Conservation (phyloP, 192 early-diverging fungal species). For the Lobulomyces angularis region DNA sequence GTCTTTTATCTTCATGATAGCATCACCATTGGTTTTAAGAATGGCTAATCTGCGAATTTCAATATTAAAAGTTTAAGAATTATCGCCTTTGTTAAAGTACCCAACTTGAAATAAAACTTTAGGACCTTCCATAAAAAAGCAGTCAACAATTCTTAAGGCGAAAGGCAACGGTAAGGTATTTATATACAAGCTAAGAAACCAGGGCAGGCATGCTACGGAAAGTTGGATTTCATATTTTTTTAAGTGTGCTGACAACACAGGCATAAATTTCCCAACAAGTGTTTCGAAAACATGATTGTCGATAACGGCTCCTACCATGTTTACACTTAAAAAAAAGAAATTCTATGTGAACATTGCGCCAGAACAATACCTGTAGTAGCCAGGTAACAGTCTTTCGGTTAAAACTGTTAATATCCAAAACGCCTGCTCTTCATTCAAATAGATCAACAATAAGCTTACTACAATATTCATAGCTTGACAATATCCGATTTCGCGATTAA, state of each 20-base stretch:
- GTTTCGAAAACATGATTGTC: constrained; percentile 93
- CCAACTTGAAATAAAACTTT: constrained; percentile 24
- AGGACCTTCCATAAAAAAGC: constrained; percentile 96
- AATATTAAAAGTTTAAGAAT: constrained; percentile 1
- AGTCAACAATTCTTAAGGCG: constrained; percentile 82
- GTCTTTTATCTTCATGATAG: constrained; percentile 38
- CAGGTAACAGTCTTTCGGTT: constrained; percentile 80
- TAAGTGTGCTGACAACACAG: constrained; percentile 70
- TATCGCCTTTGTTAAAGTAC: not conserved
- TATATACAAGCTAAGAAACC: constrained; percentile 94
- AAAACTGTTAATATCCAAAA: constrained; percentile 90
- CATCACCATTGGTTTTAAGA: constrained; percentile 77
- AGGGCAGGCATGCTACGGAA: constrained; percentile 91
- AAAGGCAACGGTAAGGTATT: constrained; percentile 89
- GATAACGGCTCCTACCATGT: constrained; percentile 94
- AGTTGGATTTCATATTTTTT: constrained; percentile 84
- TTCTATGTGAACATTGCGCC: not conserved
- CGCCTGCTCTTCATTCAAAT: constrained; percentile 90
- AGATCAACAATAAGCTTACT: constrained; percentile 84
- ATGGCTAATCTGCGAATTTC: constrained; percentile 55
- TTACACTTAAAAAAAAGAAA: constrained; percentile 42
- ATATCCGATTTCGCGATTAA: constrained; percentile 83
- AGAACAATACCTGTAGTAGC: constrained; percentile 64
- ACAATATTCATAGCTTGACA: constrained; percentile 99
- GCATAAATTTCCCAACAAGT: constrained; percentile 81